Conservation (phyloP, 2,329 filamentous ascomycete genomes). For the Neopestalotiopsis sp. region DNA sequence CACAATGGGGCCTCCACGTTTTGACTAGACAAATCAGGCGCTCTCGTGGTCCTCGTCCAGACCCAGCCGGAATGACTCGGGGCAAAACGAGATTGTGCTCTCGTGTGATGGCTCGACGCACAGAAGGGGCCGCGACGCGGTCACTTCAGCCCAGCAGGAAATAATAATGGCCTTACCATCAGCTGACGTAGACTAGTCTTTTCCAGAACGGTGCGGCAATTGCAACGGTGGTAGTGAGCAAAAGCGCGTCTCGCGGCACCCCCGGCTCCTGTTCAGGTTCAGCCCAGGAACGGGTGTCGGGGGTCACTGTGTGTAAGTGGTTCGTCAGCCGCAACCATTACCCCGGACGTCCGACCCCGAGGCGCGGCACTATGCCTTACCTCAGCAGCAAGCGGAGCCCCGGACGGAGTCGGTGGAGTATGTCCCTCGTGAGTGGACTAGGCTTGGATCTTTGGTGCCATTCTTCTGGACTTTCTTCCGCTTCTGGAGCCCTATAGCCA, state of each 20-base stretch:
- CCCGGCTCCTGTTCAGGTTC: neutral
- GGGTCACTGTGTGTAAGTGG: neutral
- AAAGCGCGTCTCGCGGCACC: neutral
- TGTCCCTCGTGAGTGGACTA: neutral
- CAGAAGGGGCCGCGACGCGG: neutral
- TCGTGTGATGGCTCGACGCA: neutral
- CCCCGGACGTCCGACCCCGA: neutral
- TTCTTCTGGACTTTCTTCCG: neutral
- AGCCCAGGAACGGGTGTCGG: neutral
- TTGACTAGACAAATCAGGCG: slow-evolving; percentile 11
- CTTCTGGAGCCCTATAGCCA: neutral
- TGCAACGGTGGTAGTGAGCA: neutral
- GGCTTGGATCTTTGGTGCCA: neutral
- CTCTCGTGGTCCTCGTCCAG: neutral
- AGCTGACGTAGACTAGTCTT: neutral
- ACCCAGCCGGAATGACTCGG: slow-evolving; percentile 4
- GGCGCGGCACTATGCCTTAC: neutral
- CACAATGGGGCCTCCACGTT: slow-evolving; percentile 10
- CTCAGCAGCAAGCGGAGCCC: neutral
- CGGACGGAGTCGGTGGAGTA: neutral
- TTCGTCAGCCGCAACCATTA: neutral
- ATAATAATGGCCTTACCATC: neutral
- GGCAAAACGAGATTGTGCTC: neutral
- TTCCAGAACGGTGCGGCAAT: neutral
- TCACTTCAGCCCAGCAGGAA: neutral